Evolutionary conservation across 768 basidiomycete species (phyloP).

Genomic region (Boletus rubropictus): DNA sequence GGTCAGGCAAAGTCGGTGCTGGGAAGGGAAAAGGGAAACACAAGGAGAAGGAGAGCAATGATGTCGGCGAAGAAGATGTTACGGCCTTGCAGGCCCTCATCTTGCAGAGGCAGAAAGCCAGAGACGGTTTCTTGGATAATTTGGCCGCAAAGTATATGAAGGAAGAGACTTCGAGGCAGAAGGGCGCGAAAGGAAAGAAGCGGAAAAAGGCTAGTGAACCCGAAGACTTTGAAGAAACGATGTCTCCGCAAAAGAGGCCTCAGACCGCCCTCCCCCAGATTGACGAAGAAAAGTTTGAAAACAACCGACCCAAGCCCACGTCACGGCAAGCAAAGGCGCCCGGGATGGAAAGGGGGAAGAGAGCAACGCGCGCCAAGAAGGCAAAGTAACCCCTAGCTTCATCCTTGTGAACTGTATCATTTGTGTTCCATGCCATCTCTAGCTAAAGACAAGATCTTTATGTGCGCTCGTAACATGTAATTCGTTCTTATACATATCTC

Average conservation of each 20-base stretch:
- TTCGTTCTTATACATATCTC: constrained; percentile 53
- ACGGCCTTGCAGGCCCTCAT: constrained; percentile 79
- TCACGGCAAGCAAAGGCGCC: too few relatives aligned
- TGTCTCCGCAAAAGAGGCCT: constrained; percentile 48
- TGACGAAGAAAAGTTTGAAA: constrained; percentile 60
- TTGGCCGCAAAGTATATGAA: constrained; percentile 68
- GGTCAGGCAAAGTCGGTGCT: constrained; percentile 60
- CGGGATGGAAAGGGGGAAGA: constrained; percentile 24
- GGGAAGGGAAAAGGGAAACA: constrained; percentile 51
- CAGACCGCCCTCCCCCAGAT: constrained; percentile 47
- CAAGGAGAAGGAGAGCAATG: constrained; percentile 33
- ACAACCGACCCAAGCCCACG: constrained; percentile 52
- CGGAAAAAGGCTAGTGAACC: constrained; percentile 36
- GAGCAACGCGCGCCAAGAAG: constrained; percentile 31
- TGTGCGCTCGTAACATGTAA: constrained; percentile 7
- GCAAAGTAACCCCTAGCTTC: constrained; percentile 23
- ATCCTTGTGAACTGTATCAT: background rate
- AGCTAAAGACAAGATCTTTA: background rate
- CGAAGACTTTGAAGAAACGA: constrained; percentile 33
- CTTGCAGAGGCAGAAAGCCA: constrained; percentile 64
- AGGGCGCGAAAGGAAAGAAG: constrained; percentile 48
- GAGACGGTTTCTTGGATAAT: constrained; percentile 67
- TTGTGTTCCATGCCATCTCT: background rate
- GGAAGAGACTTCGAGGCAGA: constrained; percentile 30
- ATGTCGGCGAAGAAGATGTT: constrained; percentile 52